A percentile compares a stretch with the other conserved stretches of the same genome.
These are phyloP conservation scores for Gymnopilus junonius DNA, from an alignment of 768 basidiomycete species.

Conservation along the genomic window DNA sequence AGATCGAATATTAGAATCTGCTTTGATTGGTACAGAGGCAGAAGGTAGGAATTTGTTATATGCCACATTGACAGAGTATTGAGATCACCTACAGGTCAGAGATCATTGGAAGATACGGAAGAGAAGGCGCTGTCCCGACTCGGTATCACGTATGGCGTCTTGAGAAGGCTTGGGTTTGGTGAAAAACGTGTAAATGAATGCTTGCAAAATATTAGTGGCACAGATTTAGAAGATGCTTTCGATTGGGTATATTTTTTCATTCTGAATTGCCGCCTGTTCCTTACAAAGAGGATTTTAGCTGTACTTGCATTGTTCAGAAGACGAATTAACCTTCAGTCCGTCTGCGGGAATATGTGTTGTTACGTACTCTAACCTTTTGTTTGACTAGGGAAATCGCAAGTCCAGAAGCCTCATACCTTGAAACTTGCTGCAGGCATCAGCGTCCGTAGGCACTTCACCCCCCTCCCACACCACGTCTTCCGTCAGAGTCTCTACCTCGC, in stretches of 20 bases:
- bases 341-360: background rate
- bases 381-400: slow-evolving; percentile 1
- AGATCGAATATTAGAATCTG: slow-evolving; percentile 62
- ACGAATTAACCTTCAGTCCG: slow-evolving; percentile 46
- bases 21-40: slow-evolving; percentile 22
- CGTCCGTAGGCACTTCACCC: slow-evolving; percentile 11
- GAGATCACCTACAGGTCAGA: slow-evolving; percentile 28
- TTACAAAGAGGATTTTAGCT: slow-evolving; percentile 48
- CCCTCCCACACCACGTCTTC: slow-evolving; percentile 15
- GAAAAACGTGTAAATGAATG: slow-evolving; percentile 75
- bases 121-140: slow-evolving; percentile 76
- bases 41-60: slow-evolving; percentile 15
- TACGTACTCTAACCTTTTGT: background rate
- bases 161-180: slow-evolving; percentile 77
- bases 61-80: background rate
- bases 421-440: slow-evolving; percentile 16
- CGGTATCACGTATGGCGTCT: slow-evolving; percentile 79
- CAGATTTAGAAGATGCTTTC: slow-evolving; percentile 86
- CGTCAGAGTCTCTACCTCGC: background rate
- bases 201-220: slow-evolving; percentile 60
- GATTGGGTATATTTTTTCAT: slow-evolving; percentile 75
- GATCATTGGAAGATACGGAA: slow-evolving; percentile 55
- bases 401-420: background rate
- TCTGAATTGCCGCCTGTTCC: background rate
- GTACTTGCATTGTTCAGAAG: slow-evolving; percentile 62